Conservation (phyloP, 805 yeast species). For the Cyberlindnera japonica region DNA sequence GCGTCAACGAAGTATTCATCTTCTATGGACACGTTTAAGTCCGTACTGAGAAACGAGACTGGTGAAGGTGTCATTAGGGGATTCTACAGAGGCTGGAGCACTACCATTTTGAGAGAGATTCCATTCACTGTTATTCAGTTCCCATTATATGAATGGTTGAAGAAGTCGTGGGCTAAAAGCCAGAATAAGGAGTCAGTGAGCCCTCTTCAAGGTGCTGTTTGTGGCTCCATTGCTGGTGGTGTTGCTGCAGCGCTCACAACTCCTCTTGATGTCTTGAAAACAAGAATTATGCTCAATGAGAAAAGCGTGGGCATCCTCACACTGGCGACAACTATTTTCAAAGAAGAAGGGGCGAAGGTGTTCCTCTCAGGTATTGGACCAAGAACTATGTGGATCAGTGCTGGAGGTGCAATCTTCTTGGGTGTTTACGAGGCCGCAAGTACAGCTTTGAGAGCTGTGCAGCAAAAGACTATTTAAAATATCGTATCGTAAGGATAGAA, state of each 20-base stretch:
- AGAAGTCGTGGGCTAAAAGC: constrained; percentile 48
- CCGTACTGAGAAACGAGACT: constrained; percentile 55
- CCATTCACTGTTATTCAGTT: constrained; percentile 96
- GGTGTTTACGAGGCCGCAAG: constrained; percentile 78
- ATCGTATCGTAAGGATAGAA: no score
- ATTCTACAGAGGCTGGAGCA: constrained; percentile 87
- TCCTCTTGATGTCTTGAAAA: constrained; percentile 75
- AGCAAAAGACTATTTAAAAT: no score
- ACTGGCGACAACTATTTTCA: constrained; percentile 50
- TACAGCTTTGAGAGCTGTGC: constrained; percentile 13
- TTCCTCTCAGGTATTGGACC: constrained; percentile 90
- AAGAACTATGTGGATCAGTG: constrained; percentile 94
- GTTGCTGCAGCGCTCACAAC: constrained; percentile 79
- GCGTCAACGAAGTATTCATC: constrained; percentile 55
- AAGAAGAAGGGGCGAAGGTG: constrained; percentile 70
- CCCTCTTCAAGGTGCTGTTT: constrained; percentile 75
- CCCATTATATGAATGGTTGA: constrained; percentile 85
- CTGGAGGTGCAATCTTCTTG: constrained; percentile 96
- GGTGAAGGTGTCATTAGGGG: constrained; percentile 81
- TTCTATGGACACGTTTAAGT: constrained; percentile 65
- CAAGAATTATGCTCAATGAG: constrained; percentile 77
- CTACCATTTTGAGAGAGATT: constrained; percentile 91
- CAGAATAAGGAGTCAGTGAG: constrained; percentile 40
- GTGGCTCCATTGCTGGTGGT: constrained; percentile 83
- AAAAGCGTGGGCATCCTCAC: constrained; percentile 41